Base-by-base conservation (phyloP, 2,329 filamentous ascomycete species). In the Geosmithia morbida region DNA sequence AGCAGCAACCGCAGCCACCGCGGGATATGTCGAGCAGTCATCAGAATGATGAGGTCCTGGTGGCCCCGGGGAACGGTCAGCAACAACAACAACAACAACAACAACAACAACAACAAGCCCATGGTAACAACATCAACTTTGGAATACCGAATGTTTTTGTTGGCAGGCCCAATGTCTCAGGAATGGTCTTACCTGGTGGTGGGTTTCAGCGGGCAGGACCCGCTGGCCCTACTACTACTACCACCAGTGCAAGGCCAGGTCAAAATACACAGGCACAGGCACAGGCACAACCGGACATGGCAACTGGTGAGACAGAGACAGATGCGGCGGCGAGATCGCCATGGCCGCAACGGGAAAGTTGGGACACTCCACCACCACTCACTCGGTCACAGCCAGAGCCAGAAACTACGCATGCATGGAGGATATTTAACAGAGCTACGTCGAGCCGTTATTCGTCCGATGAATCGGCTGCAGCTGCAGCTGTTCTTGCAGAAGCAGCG, bases 371-470 rank as follows among this genome's bases (percentile, higher is more conserved):
- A n/a, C 18, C n/a, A 11, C 47, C 47, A 42, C 47, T 26, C 22
- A 26, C 22, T 5, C 4, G 22, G 33, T 22, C 40, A 6, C 22
- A 17, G 33, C 6, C 48, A 48, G 33, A 43, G 33, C 39, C 40
- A 6, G 39, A n/a, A 13, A 43, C 44, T 7, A 37, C 33, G 10
- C 48, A 48, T 40, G 41, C 41, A 11, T 18, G 41, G 30, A 44
- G 43, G 11, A 46, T 37, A 17, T 37, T 37, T 37, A 7, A 43
- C 2, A 39, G 44, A 14, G 26, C 44, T 14, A 17, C 48, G 2
- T 49, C 48, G 2, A 46, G 43, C 17, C 29, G n/a, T 19, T 46
- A 49, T 18, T 43, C 48, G 14, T 18, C 26, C 17, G 33, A 18
- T 20, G 33, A 48, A 30, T 19, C n/a, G 13, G 33, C 33, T 7